phyloP scores from a whole-genome alignment of 192 early-diverging fungal genomes.

The Umbelopsis ramanniana region DNA sequence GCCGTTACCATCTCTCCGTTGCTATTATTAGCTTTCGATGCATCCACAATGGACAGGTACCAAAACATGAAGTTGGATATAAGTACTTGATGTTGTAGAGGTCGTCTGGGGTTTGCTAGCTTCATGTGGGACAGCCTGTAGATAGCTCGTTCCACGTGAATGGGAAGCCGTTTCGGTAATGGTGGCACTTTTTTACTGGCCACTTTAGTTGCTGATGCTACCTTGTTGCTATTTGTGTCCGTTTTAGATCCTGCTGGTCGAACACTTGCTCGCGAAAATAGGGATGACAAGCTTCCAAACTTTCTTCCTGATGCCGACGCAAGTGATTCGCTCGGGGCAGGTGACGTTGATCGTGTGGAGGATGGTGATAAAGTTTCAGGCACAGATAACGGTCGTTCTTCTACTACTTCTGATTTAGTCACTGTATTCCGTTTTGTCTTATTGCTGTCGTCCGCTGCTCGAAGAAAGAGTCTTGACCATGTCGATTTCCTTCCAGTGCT shows the following conservation, averaged over 20 bases:
- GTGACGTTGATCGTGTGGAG: background rate
- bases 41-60: conserved; percentile 76
- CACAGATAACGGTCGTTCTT: background rate
- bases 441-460: conserved; percentile 41
- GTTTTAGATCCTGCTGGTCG: conserved; percentile 1
- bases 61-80: conserved; percentile 85
- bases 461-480: conserved; percentile 46
- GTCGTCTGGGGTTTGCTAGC: conserved; percentile 75
- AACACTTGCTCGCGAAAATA: conserved; percentile 20
- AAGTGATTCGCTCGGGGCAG: background rate
- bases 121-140: conserved; percentile 77
- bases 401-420: conserved; percentile 1
- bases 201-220: conserved; percentile 32
- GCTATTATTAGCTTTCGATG: conserved; percentile 46
- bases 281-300: conserved; percentile 25
- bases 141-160: conserved; percentile 79
- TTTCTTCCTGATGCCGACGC: conserved; percentile 7
- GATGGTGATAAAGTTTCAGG: background rate
- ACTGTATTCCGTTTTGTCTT: conserved; percentile 45
- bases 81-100: conserved; percentile 73
- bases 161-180: conserved; percentile 57
- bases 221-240: background rate
- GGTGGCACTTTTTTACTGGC: conserved; percentile 28
- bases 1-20: conserved; percentile 20
- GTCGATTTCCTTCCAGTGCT: conserved; percentile 37